Conservation (phyloP, 2,329 filamentous ascomycete genomes). For the Penicillium sp. region DNA sequence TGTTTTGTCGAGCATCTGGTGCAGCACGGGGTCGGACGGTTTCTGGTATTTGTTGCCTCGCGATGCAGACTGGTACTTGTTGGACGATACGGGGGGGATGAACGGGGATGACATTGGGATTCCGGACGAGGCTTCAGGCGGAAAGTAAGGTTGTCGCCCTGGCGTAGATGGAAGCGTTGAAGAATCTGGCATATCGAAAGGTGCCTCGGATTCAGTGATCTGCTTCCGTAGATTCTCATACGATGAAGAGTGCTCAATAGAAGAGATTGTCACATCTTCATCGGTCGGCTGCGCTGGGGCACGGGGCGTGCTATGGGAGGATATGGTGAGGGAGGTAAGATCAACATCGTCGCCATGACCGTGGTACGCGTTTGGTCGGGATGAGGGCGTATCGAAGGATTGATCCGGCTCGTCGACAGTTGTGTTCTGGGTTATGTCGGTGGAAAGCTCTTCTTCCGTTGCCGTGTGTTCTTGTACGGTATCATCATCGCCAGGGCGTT, state of each 20-base stretch:
- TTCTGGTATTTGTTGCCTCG: conserved; percentile 39
- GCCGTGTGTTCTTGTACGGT: conserved; percentile 51
- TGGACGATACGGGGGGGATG: conserved; percentile 51
- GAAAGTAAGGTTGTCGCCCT: conserved; percentile 28
- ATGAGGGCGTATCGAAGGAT: conserved; percentile 43
- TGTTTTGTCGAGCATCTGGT: conserved; percentile 90
- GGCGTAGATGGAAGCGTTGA: conserved; percentile 38
- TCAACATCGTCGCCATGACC: conserved; percentile 46
- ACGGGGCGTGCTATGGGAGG: conserved; percentile 49
- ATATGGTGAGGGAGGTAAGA: conserved; percentile 43
- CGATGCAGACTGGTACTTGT: conserved; percentile 38
- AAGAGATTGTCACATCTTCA: conserved; percentile 42
- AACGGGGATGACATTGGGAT: conserved; percentile 59
- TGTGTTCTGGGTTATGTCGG: conserved; percentile 46
- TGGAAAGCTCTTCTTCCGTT: conserved; percentile 57
- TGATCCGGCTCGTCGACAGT: conserved; percentile 35
- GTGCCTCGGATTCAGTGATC: conserved; percentile 50
- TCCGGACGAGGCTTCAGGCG: conserved; percentile 55
- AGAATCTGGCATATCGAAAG: conserved; percentile 36
- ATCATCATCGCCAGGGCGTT: conserved; percentile 63
- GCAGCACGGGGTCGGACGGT: conserved; percentile 69
- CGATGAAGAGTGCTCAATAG: conserved; percentile 64
- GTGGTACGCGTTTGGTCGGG: conserved; percentile 29
- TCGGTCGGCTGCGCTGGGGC: conserved; percentile 30
- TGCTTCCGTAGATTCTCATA: conserved; percentile 72